Evolutionary conservation across 768 basidiomycete species (phyloP), one percentile per base, ranked within the genome.

Genomic region (Xerocomellus dryophilus): DNA sequence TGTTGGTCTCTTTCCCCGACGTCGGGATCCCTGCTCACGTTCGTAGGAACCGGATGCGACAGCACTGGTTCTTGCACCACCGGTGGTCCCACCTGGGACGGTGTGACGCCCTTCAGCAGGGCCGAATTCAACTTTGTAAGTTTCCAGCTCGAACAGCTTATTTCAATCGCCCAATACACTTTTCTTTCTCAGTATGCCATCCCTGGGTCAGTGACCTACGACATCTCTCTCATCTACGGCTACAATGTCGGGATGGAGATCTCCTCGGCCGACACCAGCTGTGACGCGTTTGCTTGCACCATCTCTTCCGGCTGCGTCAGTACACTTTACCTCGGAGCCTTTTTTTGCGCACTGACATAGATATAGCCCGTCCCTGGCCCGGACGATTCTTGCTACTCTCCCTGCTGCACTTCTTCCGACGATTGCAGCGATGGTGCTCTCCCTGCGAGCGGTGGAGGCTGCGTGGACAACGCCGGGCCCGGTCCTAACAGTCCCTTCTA

Each of bases 161-260:
- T 36, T 42, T 44, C 23, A 5, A 2, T 5, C 14, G 0, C 31
- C 23, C 1, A 35, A 34, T 32, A 14, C n/a, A n/a, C 7, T 3
- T 20, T 7, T 18, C 21, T 35, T 32, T 43, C 10, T 41, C 10
- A 69, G 65, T 59, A 50, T 7, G 57, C 69, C 12, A 59, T 65
- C 12, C 59, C 67, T 1, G 67, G 67, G 6, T 40, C 36, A 2
- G 67, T 69, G 43, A 71, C 69, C 42, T 69, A 69, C 27, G 69
- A 71, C 29, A 71, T 71, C 21, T 71, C 67, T 18, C 59, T 69
- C 46, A 71, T 69, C 53, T 71, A 71, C 10, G 69, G 67, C 0
- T 69, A 69, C 52, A 71, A 71, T 10, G 67, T 71, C 20, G 67
- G 67, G 27, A 69, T 69, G 69, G n/a, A 71, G 43, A 71, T 69